Base-by-base conservation (phyloP, 2,329 filamentous ascomycete species). In the Cytospora paraplurivora region DNA sequence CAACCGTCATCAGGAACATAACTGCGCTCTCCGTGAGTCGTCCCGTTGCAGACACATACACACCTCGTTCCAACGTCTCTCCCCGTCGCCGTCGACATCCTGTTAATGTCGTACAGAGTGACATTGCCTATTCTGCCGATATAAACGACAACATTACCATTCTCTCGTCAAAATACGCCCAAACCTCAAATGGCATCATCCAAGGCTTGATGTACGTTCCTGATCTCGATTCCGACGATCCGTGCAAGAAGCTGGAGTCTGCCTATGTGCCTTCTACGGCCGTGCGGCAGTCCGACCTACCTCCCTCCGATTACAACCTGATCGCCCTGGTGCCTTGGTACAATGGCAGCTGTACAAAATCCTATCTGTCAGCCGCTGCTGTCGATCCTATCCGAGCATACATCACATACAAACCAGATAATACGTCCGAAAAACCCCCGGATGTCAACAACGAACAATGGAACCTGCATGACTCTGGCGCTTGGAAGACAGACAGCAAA, bases 251-350 rank as follows among this genome's bases (percentile, higher is more conserved):
- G 17, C 76, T 84, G 54, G 86, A 89, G 50, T 81, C 81, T 49
- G 75, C 82, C n/a, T 87, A 89, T 69, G 82, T 97, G 10, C 91
- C 93, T 1, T 70, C 74, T 44, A 93, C 95, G 74, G 91, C 87
- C 61, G 96, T 92, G 13, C 86, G 89, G 17, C 83, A 85, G 69
- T 74, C 76, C n/a, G 83, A 95, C 70, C 84, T 97, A 0, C 87
- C 87, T 0, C 79, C 82, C 0, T 82, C 83, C 56, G 86, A 90
- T 68, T 92, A 91, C 74, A 87, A 89, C 62, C 80, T 93, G 58
- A 85, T 97, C 69, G 93, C 90, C 34, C 78, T 97, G 59, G 93
- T 92, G 32, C 94, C 94, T 34, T 98, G 94, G 93, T 86, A 92
- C 69, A 90, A 83, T 66, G 78, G 82, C 8, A 78, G 85, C 33